Evolutionary conservation across 805 yeast species (phyloP).

Genomic region (Naumovozyma dairenensis): DNA sequence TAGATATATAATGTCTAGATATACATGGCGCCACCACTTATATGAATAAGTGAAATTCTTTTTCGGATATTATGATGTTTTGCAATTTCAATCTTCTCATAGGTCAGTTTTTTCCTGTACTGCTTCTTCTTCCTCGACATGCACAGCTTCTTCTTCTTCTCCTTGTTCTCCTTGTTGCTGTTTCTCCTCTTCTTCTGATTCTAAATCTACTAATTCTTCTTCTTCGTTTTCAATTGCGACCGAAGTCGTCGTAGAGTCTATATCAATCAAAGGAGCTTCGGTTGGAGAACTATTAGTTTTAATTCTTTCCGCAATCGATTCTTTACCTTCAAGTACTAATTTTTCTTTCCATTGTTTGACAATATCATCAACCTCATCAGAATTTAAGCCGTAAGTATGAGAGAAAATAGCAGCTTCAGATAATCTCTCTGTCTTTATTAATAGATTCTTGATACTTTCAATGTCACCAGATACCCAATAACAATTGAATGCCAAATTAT

Average conservation of each 20-base stretch:
- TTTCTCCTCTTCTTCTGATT: constrained; percentile 13
- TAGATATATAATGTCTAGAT: no score
- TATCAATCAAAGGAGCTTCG: constrained; percentile 32
- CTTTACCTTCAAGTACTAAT: constrained; percentile 43
- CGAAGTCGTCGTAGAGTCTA: constrained; percentile 27
- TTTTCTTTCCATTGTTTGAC: constrained; percentile 61
- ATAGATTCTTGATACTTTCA: constrained; percentile 49
- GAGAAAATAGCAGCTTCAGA: constrained; percentile 83
- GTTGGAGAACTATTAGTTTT: constrained; percentile 29
- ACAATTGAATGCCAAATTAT: constrained; percentile 84
- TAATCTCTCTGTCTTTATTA: constrained; percentile 56
- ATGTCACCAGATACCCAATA: constrained; percentile 79
- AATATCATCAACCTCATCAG: constrained; percentile 34
- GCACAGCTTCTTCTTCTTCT: constrained; percentile 11
- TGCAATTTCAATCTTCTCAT: no score
- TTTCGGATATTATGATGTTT: no score
- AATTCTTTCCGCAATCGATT: constrained; percentile 53
- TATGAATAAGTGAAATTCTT: no score
- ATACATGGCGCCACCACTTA: no score
- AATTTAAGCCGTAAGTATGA: constrained; percentile 50
- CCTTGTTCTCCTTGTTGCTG: constrained; percentile 11
- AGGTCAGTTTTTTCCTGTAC: constrained; percentile 12
- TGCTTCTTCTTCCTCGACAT: constrained; percentile 12
- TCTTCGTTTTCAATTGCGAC: constrained; percentile 17
- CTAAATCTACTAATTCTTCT: constrained; percentile 4